These are phyloP conservation scores for Naganishia albida DNA, from an alignment of 1,284 basidiomycete genomes.

Conservation along the genomic window DNA sequence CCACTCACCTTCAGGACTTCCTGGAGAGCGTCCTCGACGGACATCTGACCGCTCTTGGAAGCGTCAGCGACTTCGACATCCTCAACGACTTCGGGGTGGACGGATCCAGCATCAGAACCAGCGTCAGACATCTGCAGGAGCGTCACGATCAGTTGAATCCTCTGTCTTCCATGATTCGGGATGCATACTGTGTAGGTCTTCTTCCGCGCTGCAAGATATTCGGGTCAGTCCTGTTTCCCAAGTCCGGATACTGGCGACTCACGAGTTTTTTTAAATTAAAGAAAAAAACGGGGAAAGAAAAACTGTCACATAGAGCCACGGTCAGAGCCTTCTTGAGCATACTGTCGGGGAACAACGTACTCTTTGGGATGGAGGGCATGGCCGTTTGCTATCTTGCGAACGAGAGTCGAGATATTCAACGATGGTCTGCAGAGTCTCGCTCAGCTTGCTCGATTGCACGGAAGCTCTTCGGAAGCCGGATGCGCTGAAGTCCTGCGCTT, in stretches of 20 bases:
- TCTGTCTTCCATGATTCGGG: slow-evolving; percentile 40
- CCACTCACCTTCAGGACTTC: slow-evolving; percentile 60
- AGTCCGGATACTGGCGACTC: background rate
- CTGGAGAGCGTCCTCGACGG: slow-evolving; percentile 97
- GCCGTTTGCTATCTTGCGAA: too few species aligned
- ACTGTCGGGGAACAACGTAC: background rate
- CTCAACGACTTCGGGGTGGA: slow-evolving; percentile 60
- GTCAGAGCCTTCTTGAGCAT: background rate
- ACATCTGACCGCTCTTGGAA: slow-evolving; percentile 85
- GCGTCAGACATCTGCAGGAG: slow-evolving; percentile 84
- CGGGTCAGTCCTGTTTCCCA: slow-evolving; percentile 25
- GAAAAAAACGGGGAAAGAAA: slow-evolving; percentile 30
- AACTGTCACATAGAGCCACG: slow-evolving; percentile 5
- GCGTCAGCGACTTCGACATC: slow-evolving; percentile 67
- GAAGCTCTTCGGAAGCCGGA: background rate
- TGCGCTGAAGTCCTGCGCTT: slow-evolving; percentile 1
- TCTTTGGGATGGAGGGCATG: slow-evolving; percentile 18
- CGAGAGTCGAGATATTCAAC: too few species aligned
- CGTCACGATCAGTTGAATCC: slow-evolving; percentile 50
- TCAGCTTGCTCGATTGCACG: background rate
- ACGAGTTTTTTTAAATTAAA: slow-evolving; percentile 29
- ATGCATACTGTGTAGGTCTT: slow-evolving; percentile 65
- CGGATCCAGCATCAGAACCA: slow-evolving; percentile 86
- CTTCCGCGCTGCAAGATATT: slow-evolving; percentile 87
- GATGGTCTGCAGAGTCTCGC: background rate